Evolutionary conservation across 2,329 filamentous ascomycete species (phyloP).

Genomic region (Epichloe sp.): DNA sequence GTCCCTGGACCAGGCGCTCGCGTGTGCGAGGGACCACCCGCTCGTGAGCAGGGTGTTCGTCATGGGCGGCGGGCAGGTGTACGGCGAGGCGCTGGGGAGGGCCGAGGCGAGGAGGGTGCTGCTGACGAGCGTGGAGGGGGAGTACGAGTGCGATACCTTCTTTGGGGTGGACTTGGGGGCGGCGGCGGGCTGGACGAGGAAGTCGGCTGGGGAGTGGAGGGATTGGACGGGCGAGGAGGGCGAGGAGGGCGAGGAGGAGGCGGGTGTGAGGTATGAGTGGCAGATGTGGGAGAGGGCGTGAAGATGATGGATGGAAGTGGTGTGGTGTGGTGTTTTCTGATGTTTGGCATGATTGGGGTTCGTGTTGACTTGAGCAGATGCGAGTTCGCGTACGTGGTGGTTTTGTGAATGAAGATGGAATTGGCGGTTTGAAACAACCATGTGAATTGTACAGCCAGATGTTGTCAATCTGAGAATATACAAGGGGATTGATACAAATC

Average conservation of each 20-base stretch:
- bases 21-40: conserved; percentile 26
- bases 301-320: not conserved
- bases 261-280: conserved; percentile 53
- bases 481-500: not conserved
- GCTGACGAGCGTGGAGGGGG: conserved; percentile 52
- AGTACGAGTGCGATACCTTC: conserved; percentile 65
- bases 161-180: conserved; percentile 48
- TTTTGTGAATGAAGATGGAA: not conserved
- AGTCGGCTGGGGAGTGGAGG: conserved; percentile 27
- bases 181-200: conserved; percentile 53
- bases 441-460: not conserved
- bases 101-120: conserved; percentile 48
- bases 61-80: conserved; percentile 84
- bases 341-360: no score
- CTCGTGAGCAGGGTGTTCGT: conserved; percentile 56
- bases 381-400: not conserved
- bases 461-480: not conserved
- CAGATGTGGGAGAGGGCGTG: conserved; percentile 56
- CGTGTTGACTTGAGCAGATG: no score
- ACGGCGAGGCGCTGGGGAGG: conserved; percentile 53
- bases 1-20: conserved; percentile 46
- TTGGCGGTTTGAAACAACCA: not conserved
- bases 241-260: conserved; percentile 36
- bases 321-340: no score
- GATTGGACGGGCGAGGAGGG: conserved; percentile 48